Evolutionary conservation across 2,329 filamentous ascomycete genomes (phyloP).

Genomic region (Dactylellina cionopaga): DNA sequence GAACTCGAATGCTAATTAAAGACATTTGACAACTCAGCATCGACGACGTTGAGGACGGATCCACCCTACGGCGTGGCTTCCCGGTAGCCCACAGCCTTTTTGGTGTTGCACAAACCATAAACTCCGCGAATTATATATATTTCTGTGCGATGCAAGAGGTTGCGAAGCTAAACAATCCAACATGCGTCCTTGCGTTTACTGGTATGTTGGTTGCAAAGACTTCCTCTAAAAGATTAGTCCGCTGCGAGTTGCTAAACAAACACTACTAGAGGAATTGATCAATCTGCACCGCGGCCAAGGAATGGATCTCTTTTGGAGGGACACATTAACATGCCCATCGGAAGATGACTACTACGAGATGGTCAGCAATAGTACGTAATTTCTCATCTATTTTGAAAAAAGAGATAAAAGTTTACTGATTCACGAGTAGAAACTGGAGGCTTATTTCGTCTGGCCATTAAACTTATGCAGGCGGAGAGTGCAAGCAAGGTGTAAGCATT

Average conservation of each 20-base stretch:
- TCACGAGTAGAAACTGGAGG: constrained; percentile 74
- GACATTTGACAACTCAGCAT: constrained; percentile 66
- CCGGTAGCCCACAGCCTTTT: constrained; percentile 87
- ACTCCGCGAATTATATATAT: constrained; percentile 89
- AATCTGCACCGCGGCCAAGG: constrained; percentile 88
- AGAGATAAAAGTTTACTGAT: background rate
- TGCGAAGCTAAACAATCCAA: constrained; percentile 74
- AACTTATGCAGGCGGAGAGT: constrained; percentile 84
- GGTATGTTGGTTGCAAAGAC: constrained; percentile 44
- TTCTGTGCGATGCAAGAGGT: constrained; percentile 81
- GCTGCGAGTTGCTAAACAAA: background rate
- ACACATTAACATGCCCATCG: constrained; percentile 81
- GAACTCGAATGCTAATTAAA: background rate
- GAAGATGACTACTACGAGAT: constrained; percentile 94
- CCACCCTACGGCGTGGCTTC: constrained; percentile 77
- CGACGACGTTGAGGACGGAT: constrained; percentile 88
- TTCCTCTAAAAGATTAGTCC: no score
- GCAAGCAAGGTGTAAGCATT: constrained; percentile 50
- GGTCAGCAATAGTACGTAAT: constrained; percentile 75
- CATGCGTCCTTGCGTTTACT: constrained; percentile 75
- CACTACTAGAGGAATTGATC: constrained; percentile 74
- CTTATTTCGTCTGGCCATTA: constrained; percentile 83
- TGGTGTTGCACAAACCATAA: constrained; percentile 87
- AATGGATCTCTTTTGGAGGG: constrained; percentile 91
- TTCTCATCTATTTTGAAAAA: no score